phyloP scores from a whole-genome alignment of 805 yeast genomes.

The Dipodascus geniculatus region DNA sequence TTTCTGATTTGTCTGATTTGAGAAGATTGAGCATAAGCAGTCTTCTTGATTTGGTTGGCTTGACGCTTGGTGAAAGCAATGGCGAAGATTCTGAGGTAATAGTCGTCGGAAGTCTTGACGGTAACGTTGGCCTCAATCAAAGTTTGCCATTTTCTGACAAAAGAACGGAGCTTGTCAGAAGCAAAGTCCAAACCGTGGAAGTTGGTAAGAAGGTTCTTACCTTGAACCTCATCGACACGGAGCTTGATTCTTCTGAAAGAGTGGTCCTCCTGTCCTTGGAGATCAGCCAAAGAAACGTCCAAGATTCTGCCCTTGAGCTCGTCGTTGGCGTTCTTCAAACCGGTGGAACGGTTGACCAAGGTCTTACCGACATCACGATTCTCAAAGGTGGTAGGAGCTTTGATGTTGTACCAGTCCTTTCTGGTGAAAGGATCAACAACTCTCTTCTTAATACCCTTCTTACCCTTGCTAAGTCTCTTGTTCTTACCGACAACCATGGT shows the following conservation, averaged over 20 bases:
- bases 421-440: slow-evolving; percentile 99
- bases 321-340: slow-evolving; percentile 94
- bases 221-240: slow-evolving; percentile 98
- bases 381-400: slow-evolving; percentile 98
- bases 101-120: slow-evolving; percentile 95
- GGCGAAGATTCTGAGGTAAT: slow-evolving; percentile 91
- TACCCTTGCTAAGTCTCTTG: slow-evolving; percentile 67
- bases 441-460: slow-evolving; percentile 98
- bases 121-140: slow-evolving; percentile 97
- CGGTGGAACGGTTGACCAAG: slow-evolving; percentile 94
- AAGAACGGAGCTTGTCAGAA: slow-evolving; percentile 92
- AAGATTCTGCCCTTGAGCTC: slow-evolving; percentile 96
- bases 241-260: slow-evolving; percentile 94
- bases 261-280: slow-evolving; percentile 98
- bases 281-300: slow-evolving; percentile 92
- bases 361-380: slow-evolving; percentile 99
- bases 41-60: slow-evolving; percentile 93
- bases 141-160: slow-evolving; percentile 98
- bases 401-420: slow-evolving; percentile 97
- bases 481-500: slow-evolving; percentile 78
- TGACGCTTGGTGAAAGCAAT: slow-evolving; percentile 98
- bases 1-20: slow-evolving; percentile 96
- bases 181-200: slow-evolving; percentile 99
- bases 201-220: slow-evolving; percentile 97
- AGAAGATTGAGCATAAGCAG: slow-evolving; percentile 95